These are phyloP conservation scores for Eudorina sp. DNA, from an alignment of 139 green algal species.

Conservation along the genomic window DNA sequence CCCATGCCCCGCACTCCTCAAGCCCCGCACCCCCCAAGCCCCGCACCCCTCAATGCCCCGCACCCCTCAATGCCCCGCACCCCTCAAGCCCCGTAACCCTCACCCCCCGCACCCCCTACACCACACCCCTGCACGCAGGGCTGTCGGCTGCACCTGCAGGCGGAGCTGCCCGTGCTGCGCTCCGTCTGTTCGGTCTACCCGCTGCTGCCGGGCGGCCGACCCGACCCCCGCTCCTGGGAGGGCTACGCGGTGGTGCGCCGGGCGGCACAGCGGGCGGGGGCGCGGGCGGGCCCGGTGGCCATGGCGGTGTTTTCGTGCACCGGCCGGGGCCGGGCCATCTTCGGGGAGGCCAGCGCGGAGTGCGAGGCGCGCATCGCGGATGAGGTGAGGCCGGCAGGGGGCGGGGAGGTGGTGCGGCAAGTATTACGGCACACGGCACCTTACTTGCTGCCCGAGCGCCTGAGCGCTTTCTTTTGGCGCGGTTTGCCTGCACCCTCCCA, in stretches of 20 bases:
- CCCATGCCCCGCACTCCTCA: too few relatives aligned
- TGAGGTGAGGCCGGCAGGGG: constrained; percentile 18
- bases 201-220: constrained; percentile 18
- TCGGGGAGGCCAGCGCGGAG: constrained; percentile 1
- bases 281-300: constrained; percentile 13
- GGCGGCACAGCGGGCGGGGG: constrained; percentile 10
- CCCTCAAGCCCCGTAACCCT: not conserved
- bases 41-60: not conserved
- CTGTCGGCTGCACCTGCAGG: not conserved
- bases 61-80: not conserved
- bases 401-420: not conserved
- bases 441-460: not conserved
- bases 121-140: not conserved
- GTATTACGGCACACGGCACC: too few relatives aligned
- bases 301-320: constrained; percentile 43
- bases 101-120: not conserved
- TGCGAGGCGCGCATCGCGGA: constrained; percentile 40
- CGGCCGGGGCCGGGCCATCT: constrained; percentile 16
- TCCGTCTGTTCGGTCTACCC: not conserved
- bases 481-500: too few relatives aligned
- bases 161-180: constrained; percentile 37
- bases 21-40: too few relatives aligned
- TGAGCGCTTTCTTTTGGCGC: too few relatives aligned
- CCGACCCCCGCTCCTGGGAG: constrained; percentile 28
- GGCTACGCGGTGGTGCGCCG: constrained; percentile 8